phyloP scores from a whole-genome alignment of 352 stramenopile genomes.

The Phytopythium mirpurense region DNA sequence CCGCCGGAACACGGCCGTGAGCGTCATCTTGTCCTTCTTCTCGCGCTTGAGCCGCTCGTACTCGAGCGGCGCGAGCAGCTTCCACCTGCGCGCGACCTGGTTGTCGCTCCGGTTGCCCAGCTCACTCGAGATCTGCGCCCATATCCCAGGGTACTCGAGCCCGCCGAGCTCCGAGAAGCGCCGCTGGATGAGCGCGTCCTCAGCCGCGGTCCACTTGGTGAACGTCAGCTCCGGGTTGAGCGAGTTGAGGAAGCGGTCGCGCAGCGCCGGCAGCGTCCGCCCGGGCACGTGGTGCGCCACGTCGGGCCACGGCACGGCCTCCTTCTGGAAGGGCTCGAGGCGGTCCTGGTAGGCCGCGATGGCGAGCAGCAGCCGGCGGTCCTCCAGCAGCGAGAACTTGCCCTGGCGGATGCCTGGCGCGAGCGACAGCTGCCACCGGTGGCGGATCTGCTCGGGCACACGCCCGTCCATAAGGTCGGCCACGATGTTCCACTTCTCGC shows the following conservation, averaged over 20 bases:
- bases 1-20: constrained; percentile 47
- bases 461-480: constrained; percentile 69
- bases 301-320: constrained; percentile 51
- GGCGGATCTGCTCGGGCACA: constrained; percentile 67
- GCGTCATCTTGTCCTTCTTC: constrained; percentile 17
- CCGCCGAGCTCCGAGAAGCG: constrained; percentile 30
- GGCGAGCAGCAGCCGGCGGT: constrained; percentile 57
- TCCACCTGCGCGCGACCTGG: constrained; percentile 43
- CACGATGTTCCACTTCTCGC: constrained; percentile 78
- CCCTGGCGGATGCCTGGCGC: constrained; percentile 54
- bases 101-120: constrained; percentile 45
- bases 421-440: constrained; percentile 67
- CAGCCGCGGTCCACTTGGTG: constrained; percentile 42
- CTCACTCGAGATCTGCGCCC: constrained; percentile 35
- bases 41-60: constrained; percentile 23
- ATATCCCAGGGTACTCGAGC: constrained; percentile 28
- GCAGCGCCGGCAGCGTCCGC: constrained; percentile 41
- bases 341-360: constrained; percentile 47
- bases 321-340: constrained; percentile 35
- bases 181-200: constrained; percentile 38
- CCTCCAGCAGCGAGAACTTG: constrained; percentile 72
- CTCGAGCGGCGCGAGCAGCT: constrained; percentile 25
- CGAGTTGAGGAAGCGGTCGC: constrained; percentile 64
- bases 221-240: constrained; percentile 65
- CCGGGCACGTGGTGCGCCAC: constrained; percentile 59